Evolutionary conservation across 2,329 filamentous ascomycete species (phyloP).

Genomic region (Microdochium trichocladiopsis): DNA sequence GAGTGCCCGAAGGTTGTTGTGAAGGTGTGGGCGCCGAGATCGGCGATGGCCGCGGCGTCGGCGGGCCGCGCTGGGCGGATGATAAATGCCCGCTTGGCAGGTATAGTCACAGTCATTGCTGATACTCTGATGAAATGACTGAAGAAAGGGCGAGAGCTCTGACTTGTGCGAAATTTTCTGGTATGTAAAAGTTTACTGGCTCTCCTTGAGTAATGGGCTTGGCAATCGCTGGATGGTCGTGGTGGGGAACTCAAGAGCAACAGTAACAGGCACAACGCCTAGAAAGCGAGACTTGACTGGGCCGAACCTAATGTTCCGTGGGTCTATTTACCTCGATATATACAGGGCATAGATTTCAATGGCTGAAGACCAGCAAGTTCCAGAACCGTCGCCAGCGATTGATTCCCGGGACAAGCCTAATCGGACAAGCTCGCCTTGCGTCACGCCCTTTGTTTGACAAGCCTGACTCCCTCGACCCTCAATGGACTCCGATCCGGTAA

Average conservation of each 20-base stretch:
- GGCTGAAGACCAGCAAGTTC: too few relatives aligned
- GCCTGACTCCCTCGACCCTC: neutral
- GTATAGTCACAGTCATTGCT: neutral
- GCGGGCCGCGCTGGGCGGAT: conserved; percentile 16
- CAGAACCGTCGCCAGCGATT: too few relatives aligned
- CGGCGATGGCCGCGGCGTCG: conserved; percentile 22
- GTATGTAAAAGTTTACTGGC: too few relatives aligned
- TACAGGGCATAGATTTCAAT: neutral
- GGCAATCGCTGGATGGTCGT: too few relatives aligned
- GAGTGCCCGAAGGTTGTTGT: conserved; percentile 32
- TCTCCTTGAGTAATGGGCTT: neutral
- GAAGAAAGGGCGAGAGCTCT: too few relatives aligned
- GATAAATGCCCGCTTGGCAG: neutral
- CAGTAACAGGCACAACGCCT: too few relatives aligned
- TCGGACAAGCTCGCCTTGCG: neutral
- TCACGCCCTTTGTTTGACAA: neutral
- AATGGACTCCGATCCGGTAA: too few relatives aligned
- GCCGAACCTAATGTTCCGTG: too few relatives aligned
- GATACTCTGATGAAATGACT: neutral
- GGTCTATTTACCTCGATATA: neutral
- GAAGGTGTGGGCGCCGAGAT: conserved; percentile 28
- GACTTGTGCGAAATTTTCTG: too few relatives aligned
- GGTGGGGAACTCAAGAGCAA: too few relatives aligned
- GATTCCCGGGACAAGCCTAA: too few relatives aligned
- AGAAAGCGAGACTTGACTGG: too few relatives aligned